Percentiles rank a stretch among this genome's conserved stretches.
These are phyloP conservation scores for Vigna unguiculata DNA, from an alignment of 306 rosid genomes.

Conservation along the genomic window DNA sequence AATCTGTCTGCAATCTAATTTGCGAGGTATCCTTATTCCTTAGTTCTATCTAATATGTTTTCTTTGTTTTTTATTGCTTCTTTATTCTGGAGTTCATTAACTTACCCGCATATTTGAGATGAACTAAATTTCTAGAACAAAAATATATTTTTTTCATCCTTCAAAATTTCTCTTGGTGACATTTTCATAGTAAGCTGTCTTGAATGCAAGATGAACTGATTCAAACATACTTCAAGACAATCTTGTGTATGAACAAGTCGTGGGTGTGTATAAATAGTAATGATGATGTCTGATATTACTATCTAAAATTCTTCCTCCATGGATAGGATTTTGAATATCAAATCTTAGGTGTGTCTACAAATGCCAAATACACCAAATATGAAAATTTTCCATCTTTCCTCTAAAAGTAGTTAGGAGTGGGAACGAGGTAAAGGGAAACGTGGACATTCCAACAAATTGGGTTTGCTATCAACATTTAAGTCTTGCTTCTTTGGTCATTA, in stretches of 20 bases:
- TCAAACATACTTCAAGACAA: neutral
- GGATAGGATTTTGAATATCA: conserved; percentile 14
- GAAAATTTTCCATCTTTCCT: conserved; percentile 11
- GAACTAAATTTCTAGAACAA: neutral
- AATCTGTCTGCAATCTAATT: conserved; percentile 80
- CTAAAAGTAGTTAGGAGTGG: neutral
- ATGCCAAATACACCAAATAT: conserved; percentile 11
- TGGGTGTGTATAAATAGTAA: neutral
- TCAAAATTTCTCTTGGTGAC: neutral
- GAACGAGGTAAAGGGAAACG: conserved; percentile 17
- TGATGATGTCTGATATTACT: conserved; percentile 8
- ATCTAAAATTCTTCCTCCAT: conserved; percentile 11
- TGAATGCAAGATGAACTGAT: neutral
- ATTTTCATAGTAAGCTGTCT: neutral
- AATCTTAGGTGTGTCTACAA: neutral
- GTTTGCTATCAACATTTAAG: neutral
- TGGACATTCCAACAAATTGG: neutral
- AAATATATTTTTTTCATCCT: neutral
- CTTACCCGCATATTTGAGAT: conserved; percentile 3
- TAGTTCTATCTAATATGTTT: conserved; percentile 33
- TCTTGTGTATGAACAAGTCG: conserved; percentile 10
- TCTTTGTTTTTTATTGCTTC: conserved; percentile 40
- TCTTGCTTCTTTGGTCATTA: conserved; percentile 22
- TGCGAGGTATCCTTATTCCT: conserved; percentile 72
- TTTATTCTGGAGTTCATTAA: conserved; percentile 36